Evolutionary conservation across 306 rosid genomes (phyloP).

Genomic region (Quercus gilva): DNA sequence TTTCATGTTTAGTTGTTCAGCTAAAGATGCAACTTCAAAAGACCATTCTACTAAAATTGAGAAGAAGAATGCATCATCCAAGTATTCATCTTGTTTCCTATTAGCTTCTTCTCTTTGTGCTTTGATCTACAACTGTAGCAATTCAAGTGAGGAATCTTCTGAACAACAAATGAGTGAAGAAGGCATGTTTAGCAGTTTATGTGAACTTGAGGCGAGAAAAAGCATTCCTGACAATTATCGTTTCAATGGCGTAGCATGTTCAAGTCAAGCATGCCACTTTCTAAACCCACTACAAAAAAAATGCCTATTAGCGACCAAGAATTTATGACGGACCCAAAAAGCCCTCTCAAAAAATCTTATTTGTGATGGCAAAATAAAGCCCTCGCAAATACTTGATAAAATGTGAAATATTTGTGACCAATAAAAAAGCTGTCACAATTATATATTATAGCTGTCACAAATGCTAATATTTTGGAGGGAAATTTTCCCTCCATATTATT

Average conservation of each 20-base stretch:
- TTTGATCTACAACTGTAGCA: slow-evolving; percentile 45
- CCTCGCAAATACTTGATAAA: too few relatives aligned
- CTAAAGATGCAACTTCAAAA: slow-evolving; percentile 50
- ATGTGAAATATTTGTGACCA: too few relatives aligned
- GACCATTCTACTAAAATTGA: slow-evolving; percentile 31
- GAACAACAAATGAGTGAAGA: slow-evolving; percentile 71
- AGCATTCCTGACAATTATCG: slow-evolving; percentile 4
- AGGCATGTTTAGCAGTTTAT: slow-evolving; percentile 96
- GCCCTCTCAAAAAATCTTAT: too few relatives aligned
- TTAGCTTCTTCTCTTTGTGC: slow-evolving; percentile 74
- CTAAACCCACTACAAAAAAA: too few relatives aligned
- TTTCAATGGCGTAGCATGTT: slow-evolving; percentile 4
- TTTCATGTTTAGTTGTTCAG: slow-evolving; percentile 53
- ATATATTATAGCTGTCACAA: too few relatives aligned
- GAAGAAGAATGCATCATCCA: slow-evolving; percentile 32
- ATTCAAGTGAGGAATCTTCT: slow-evolving; percentile 60
- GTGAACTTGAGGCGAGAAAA: slow-evolving; percentile 92
- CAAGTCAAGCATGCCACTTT: slow-evolving; percentile 13
- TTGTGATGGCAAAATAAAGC: too few relatives aligned
- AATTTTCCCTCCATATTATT: too few relatives aligned
- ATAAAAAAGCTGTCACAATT: too few relatives aligned
- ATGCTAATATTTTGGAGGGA: too few relatives aligned
- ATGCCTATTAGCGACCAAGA: too few relatives aligned
- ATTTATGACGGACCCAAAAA: too few relatives aligned
- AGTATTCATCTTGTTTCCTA: slow-evolving; percentile 43